phyloP scores from a whole-genome alignment of 371 early-diverging fungal genomes.

The Lichtheimia ramosa region DNA sequence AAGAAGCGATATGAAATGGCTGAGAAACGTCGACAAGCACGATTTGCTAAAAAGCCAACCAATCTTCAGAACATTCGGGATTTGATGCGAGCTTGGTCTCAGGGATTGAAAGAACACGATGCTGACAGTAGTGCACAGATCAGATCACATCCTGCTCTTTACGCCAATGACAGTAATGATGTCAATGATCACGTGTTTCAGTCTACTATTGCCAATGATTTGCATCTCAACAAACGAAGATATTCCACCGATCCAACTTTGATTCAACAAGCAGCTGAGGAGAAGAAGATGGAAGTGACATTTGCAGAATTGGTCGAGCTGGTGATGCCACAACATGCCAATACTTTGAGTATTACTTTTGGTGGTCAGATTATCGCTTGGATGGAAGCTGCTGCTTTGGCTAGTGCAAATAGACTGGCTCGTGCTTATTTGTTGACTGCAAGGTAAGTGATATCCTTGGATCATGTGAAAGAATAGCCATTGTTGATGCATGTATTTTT shows the following conservation, averaged over 20 bases:
- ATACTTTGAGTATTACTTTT: conserved; percentile 71
- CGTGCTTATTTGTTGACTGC: conserved; percentile 62
- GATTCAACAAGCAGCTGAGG: conserved; percentile 6
- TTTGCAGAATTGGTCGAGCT: conserved; percentile 69
- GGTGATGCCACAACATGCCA: conserved; percentile 79
- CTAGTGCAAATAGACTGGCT: conserved; percentile 64
- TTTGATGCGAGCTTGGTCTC: conserved; percentile 45
- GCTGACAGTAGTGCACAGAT: conserved; percentile 28
- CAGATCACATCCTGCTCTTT: conserved; percentile 35
- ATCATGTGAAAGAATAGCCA: no score
- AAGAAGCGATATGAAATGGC: conserved; percentile 58
- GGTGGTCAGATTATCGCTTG: conserved; percentile 82
- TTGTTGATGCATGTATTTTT: conserved; percentile 24
- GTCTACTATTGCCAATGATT: conserved; percentile 1
- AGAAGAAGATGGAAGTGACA: conserved; percentile 48
- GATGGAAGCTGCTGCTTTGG: conserved; percentile 72
- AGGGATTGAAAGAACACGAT: conserved; percentile 28
- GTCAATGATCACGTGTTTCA: background rate
- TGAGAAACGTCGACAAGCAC: conserved; percentile 50
- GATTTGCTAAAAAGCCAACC: conserved; percentile 23
- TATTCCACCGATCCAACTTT: conserved; percentile 43
- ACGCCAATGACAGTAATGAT: conserved; percentile 8
- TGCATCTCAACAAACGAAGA: conserved; percentile 16
- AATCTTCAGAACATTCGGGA: conserved; percentile 23
- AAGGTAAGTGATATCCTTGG: conserved; percentile 33